Evolutionary conservation across 1,284 basidiomycete genomes (phyloP).

Genomic region (Trichosporon asahii): DNA sequence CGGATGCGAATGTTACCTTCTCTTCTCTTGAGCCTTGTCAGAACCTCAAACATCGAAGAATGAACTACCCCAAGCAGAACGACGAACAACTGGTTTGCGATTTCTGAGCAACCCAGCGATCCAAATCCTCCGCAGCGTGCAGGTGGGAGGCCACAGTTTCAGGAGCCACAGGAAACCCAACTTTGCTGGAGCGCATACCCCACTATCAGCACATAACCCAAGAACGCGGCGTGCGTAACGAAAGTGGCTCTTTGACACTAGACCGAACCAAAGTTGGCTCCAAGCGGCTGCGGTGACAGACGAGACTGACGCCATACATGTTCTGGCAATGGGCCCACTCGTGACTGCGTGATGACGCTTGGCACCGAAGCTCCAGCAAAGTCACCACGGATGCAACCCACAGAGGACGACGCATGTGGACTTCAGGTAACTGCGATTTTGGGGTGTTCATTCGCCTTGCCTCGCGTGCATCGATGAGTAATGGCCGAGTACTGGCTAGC

Average conservation of each 20-base stretch:
- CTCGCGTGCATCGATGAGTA: not conserved
- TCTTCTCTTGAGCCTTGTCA: too few species aligned
- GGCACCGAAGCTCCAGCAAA: not conserved
- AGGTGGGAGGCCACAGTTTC: not conserved
- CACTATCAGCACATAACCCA: constrained; percentile 4
- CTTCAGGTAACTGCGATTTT: not conserved
- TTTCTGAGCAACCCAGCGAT: too few species aligned
- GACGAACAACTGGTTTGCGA: not conserved
- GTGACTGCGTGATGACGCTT: not conserved
- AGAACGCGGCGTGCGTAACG: not conserved
- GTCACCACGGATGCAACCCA: not conserved
- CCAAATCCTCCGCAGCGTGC: too few species aligned
- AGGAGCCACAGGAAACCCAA: not conserved
- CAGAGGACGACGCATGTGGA: not conserved
- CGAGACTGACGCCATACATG: not conserved
- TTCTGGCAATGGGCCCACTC: not conserved
- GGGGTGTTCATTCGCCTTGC: not conserved
- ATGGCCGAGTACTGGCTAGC: not conserved
- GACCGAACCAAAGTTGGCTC: not conserved
- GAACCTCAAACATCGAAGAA: not conserved
- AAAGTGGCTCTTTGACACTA: not conserved
- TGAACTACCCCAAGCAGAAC: not conserved
- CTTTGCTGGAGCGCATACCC: not conserved
- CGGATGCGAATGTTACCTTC: too few species aligned
- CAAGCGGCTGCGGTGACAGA: not conserved